Conservation (phyloP, 2,329 filamentous ascomycete genomes). For the Dendrostoma leiphaemia region DNA sequence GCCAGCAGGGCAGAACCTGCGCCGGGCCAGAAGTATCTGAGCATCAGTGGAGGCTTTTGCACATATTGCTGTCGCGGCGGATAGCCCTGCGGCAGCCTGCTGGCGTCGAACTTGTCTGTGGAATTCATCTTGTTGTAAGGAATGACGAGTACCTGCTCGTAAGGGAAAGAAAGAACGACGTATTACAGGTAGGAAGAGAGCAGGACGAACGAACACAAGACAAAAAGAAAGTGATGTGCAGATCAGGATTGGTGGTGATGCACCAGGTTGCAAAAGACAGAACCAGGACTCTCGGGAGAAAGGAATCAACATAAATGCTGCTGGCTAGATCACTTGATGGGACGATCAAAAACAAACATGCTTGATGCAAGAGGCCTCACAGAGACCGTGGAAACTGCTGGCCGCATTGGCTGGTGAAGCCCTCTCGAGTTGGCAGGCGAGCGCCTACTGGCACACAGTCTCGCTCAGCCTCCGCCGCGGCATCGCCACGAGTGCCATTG, state of each 20-base stretch:
- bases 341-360: neutral
- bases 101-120: neutral
- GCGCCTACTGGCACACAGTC: neutral
- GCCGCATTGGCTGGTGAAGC: neutral
- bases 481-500: neutral
- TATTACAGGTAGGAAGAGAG: neutral
- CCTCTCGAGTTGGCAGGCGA: neutral
- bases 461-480: neutral
- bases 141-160: neutral
- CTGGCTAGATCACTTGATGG: neutral
- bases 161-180: neutral
- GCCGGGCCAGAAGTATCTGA: neutral
- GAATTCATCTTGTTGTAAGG: neutral
- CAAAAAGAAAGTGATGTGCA: neutral
- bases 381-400: neutral
- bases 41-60: neutral
- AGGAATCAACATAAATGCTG: neutral
- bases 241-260: neutral
- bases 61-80: neutral
- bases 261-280: neutral
- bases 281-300: neutral
- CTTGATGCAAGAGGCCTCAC: neutral
- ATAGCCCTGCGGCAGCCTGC: neutral
- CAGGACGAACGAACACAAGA: neutral
- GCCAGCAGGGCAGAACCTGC: slow-evolving; percentile 31